A percentile compares a stretch with the other conserved stretches of the same genome.
These are phyloP conservation scores for Kazachstania psychrophila DNA, from an alignment of 805 yeast species.

Conservation along the genomic window DNA sequence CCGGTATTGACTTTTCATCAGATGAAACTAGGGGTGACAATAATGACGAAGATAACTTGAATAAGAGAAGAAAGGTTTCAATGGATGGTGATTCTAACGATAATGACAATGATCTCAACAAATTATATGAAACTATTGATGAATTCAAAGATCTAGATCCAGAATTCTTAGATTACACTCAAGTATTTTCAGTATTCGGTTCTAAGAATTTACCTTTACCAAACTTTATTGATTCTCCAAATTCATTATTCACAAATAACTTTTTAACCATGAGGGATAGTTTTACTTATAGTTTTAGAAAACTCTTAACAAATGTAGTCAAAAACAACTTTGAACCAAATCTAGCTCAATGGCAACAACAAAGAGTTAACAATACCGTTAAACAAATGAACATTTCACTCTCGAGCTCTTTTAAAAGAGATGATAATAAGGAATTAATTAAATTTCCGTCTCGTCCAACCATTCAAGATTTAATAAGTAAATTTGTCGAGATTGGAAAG, in stretches of 20 bases:
- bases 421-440: neutral
- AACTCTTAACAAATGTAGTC: conserved; percentile 8
- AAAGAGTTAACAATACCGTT: conserved; percentile 5
- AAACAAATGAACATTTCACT: neutral
- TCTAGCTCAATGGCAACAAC: conserved; percentile 10
- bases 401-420: neutral
- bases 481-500: conserved; percentile 14
- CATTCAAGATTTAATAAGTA: conserved; percentile 15
- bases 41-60: conserved; percentile 2
- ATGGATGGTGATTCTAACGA: neutral
- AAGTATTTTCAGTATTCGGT: conserved; percentile 16
- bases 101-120: neutral
- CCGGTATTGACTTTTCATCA: conserved; percentile 12
- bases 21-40: conserved; percentile 1
- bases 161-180: conserved; percentile 17
- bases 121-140: conserved; percentile 8
- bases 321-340: conserved; percentile 9
- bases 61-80: conserved; percentile 1
- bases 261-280: conserved; percentile 20
- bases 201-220: conserved; percentile 5
- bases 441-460: conserved; percentile 16
- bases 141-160: conserved; percentile 26
- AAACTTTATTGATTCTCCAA: conserved; percentile 16
- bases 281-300: conserved; percentile 16
- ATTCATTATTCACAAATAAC: conserved; percentile 16